A percentile compares a stretch with the other conserved stretches of the same genome.
phyloP scores from a whole-genome alignment of 345 rosid species.

The Euphorbia tirucalli region DNA sequence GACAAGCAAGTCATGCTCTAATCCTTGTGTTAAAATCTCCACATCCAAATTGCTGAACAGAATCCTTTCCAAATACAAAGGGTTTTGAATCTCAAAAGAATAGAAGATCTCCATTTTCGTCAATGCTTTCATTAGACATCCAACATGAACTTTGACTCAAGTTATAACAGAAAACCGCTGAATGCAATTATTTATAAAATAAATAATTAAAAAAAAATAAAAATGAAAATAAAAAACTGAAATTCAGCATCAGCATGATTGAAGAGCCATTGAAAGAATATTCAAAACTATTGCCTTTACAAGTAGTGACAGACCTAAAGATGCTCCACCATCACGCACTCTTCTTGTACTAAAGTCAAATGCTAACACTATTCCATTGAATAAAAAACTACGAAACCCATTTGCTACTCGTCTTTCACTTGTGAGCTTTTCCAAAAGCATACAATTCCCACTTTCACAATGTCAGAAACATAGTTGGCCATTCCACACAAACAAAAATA shows the following conservation, averaged over 20 bases:
- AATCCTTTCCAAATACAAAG: background rate
- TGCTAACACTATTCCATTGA: background rate
- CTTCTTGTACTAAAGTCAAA: background rate
- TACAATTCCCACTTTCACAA: too few relatives aligned
- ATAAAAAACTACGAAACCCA: background rate
- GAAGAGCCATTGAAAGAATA: background rate
- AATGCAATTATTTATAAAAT: too few relatives aligned
- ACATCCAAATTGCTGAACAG: background rate
- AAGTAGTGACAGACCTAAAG: background rate
- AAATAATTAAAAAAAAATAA: too few relatives aligned
- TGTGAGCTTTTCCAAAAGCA: too few relatives aligned
- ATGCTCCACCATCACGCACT: background rate
- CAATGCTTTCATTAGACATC: background rate
- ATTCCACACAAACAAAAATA: too few relatives aligned
- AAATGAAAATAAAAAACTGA: too few relatives aligned
- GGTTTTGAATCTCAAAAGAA: background rate
- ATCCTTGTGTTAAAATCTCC: background rate
- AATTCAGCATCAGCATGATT: too few relatives aligned
- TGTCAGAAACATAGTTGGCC: too few relatives aligned
- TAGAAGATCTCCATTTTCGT: background rate
- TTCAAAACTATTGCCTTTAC: background rate
- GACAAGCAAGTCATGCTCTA: background rate
- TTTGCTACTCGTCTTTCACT: background rate
- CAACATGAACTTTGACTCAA: background rate
- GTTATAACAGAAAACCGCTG: background rate